These are phyloP conservation scores for Chenopodium album DNA, from an alignment of 148 eudicot species.

Conservation along the genomic window DNA sequence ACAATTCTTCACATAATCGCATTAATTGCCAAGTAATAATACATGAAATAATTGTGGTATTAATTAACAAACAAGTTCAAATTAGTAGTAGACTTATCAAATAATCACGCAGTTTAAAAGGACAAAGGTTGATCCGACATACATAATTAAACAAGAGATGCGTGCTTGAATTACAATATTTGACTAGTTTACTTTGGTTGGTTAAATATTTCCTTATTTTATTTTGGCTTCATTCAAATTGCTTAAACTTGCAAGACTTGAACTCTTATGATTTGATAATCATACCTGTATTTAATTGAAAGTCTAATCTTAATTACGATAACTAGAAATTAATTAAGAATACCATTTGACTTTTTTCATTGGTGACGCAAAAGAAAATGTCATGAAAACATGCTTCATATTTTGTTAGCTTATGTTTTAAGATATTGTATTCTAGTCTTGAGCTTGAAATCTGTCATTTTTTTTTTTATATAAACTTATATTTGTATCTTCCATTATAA, in stretches of 20 bases:
- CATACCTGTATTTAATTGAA: neutral
- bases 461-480: too few species aligned
- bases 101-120: too few species aligned
- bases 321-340: neutral
- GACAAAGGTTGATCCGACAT: neutral
- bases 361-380: neutral
- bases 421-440: neutral
- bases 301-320: slow-evolving; percentile 6
- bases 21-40: neutral
- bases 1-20: neutral
- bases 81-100: neutral
- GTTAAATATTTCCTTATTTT: neutral
- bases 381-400: neutral
- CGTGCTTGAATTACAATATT: neutral
- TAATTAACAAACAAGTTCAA: neutral
- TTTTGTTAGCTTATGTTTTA: neutral
- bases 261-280: slow-evolving; percentile 24
- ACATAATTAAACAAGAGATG: neutral
- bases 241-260: slow-evolving; percentile 24
- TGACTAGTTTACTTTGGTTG: neutral
- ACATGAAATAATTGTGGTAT: neutral
- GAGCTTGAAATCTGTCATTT: too few species aligned
- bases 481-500: too few species aligned
- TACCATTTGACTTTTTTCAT: neutral
- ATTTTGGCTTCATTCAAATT: slow-evolving; percentile 11